A percentile compares a stretch with the other conserved stretches of the same genome.
Evolutionary conservation across 768 basidiomycete genomes (phyloP).

Genomic region (Pisolithus microcarpus): DNA sequence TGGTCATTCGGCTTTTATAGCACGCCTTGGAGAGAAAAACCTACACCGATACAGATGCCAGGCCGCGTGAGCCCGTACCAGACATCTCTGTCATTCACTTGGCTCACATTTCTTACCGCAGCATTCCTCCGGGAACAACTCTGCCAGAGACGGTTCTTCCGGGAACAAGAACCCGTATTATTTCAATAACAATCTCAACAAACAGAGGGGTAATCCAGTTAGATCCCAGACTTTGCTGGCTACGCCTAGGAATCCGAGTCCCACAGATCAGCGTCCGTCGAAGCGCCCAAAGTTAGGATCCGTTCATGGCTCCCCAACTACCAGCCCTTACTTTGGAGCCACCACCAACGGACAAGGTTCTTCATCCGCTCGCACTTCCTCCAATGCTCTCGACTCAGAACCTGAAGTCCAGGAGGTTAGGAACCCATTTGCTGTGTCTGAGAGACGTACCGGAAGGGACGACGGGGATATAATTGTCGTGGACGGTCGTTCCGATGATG

Average conservation of each 20-base stretch:
- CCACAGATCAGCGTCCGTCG: conserved; percentile 1
- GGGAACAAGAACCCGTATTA: not conserved
- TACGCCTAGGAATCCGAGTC: not conserved
- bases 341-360: conserved; percentile 4
- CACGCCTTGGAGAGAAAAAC: conserved; percentile 12
- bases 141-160: not conserved
- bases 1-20: conserved; percentile 4
- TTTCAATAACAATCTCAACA: conserved; percentile 3
- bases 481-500: conserved; percentile 14
- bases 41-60: conserved; percentile 20
- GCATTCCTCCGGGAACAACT: not conserved
- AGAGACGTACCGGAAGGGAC: conserved; percentile 2
- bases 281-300: conserved; percentile 21
- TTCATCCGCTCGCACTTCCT: not conserved
- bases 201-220: conserved; percentile 18
- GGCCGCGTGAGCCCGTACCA: conserved; percentile 10
- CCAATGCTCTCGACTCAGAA: conserved; percentile 6
- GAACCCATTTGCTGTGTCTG: not conserved
- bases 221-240: conserved; percentile 15
- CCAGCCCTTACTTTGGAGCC: not conserved
- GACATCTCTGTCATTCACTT: not conserved
- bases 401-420: conserved; percentile 18
- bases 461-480: conserved; percentile 19
- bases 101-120: conserved; percentile 6
- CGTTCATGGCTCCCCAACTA: not conserved